Conservation (phyloP, 768 basidiomycete genomes). For the Tylopilus sp. region DNA sequence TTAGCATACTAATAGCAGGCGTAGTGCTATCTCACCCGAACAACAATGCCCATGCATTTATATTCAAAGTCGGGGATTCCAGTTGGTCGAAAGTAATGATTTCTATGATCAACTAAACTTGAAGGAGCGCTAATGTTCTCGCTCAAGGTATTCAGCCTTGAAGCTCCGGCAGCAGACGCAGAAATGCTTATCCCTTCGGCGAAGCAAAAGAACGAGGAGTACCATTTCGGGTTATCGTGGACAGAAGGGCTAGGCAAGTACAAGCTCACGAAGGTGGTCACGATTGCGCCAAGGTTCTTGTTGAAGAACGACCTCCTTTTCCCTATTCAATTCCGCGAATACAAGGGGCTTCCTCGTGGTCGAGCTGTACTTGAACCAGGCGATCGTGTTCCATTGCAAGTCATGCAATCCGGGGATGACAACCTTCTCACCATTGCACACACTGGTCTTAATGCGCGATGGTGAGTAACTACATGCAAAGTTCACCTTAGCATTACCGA, state of each 20-base stretch:
- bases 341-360: slow-evolving; percentile 65
- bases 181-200: slow-evolving; percentile 69
- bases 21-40: slow-evolving; percentile 84
- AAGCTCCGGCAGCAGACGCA: slow-evolving; percentile 89
- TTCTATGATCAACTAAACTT: slow-evolving; percentile 2
- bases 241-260: slow-evolving; percentile 95
- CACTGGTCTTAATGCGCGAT: slow-evolving; percentile 79
- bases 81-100: slow-evolving; percentile 78
- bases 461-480: slow-evolving; percentile 47
- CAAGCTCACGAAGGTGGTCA: slow-evolving; percentile 92
- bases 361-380: slow-evolving; percentile 61
- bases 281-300: slow-evolving; percentile 85
- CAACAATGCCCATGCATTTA: slow-evolving; percentile 78
- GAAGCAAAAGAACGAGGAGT: slow-evolving; percentile 58
- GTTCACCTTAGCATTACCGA: not conserved
- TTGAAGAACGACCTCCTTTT: slow-evolving; percentile 75
- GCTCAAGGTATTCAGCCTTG: slow-evolving; percentile 74
- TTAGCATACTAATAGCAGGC: slow-evolving; percentile 1
- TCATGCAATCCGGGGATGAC: slow-evolving; percentile 61
- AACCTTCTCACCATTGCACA: slow-evolving; percentile 82
- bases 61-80: slow-evolving; percentile 78
- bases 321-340: slow-evolving; percentile 78
- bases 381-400: slow-evolving; percentile 64
- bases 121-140: slow-evolving; percentile 4
- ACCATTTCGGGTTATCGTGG: slow-evolving; percentile 88